Conservation (phyloP, 371 early-diverging fungal genomes). For the Syncephalastrum racemosum region DNA sequence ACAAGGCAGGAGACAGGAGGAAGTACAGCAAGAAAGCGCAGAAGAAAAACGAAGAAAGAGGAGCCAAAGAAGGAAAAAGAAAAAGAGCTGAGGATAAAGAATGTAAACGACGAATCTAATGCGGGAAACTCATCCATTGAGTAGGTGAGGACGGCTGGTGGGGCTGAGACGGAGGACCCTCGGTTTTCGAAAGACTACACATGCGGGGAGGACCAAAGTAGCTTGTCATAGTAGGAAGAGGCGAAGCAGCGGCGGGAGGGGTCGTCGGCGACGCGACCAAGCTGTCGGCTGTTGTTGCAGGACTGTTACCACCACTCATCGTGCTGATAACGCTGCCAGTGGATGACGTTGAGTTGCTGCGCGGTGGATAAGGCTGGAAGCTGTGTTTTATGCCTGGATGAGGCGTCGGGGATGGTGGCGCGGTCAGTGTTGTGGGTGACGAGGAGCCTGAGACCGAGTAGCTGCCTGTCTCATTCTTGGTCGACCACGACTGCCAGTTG, state of each 20-base stretch:
- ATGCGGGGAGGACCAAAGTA: neutral
- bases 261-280: conserved; percentile 10
- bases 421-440: neutral
- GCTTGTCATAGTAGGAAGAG: conserved; percentile 4
- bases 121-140: neutral
- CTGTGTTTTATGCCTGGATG: neutral
- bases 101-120: neutral
- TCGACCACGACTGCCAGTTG: conserved; percentile 16
- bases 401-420: neutral
- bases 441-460: no score
- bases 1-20: no score
- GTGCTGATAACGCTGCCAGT: neutral
- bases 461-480: neutral
- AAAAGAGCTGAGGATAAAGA: conserved; percentile 1
- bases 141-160: neutral
- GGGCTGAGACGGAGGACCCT: neutral
- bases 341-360: neutral
- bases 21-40: neutral
- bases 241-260: conserved; percentile 3
- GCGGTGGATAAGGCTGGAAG: neutral
- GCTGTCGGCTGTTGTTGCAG: conserved; percentile 1
- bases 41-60: conserved; percentile 3
- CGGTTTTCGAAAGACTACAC: neutral
- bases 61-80: neutral
- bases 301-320: conserved; percentile 7